Conservation (phyloP, 192 early-diverging fungal species). For the Linnemannia hyalina region DNA sequence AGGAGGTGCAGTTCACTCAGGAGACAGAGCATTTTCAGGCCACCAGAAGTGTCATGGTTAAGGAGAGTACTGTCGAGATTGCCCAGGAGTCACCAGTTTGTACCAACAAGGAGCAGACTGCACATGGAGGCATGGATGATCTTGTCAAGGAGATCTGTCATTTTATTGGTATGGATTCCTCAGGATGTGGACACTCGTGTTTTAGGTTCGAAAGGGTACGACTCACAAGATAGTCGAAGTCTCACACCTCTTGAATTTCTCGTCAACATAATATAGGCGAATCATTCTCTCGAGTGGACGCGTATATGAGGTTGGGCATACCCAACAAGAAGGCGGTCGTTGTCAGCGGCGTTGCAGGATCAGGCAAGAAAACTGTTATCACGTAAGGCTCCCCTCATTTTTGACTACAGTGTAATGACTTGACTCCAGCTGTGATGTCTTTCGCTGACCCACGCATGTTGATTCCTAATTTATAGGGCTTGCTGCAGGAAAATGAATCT, state of each 20-base stretch:
- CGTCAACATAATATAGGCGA: slow-evolving; percentile 18
- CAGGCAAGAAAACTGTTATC: slow-evolving; percentile 60
- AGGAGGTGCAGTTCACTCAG: slow-evolving; percentile 2
- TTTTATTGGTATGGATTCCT: slow-evolving; percentile 17
- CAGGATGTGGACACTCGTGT: not conserved
- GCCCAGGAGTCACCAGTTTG: not conserved
- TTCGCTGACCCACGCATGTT: not conserved
- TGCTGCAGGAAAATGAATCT: slow-evolving; percentile 19
- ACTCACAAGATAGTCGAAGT: too few relatives aligned
- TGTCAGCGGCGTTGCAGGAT: slow-evolving; percentile 60
- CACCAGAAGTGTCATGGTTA: slow-evolving; percentile 12
- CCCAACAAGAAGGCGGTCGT: slow-evolving; percentile 59
- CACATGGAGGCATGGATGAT: slow-evolving; percentile 12
- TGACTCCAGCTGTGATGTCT: too few relatives aligned
- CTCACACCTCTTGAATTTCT: not conserved
- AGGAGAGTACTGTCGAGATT: slow-evolving; percentile 20
- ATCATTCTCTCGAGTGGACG: slow-evolving; percentile 18
- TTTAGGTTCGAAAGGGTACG: too few relatives aligned
- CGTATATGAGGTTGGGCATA: slow-evolving; percentile 51
- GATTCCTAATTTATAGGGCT: not conserved
- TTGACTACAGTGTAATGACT: not conserved
- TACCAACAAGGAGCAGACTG: not conserved
- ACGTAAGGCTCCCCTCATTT: slow-evolving; percentile 30
- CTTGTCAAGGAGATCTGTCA: slow-evolving; percentile 27
- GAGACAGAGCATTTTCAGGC: not conserved